Conservation (phyloP, 768 basidiomycete species). For the Rhizopogon rudus region DNA sequence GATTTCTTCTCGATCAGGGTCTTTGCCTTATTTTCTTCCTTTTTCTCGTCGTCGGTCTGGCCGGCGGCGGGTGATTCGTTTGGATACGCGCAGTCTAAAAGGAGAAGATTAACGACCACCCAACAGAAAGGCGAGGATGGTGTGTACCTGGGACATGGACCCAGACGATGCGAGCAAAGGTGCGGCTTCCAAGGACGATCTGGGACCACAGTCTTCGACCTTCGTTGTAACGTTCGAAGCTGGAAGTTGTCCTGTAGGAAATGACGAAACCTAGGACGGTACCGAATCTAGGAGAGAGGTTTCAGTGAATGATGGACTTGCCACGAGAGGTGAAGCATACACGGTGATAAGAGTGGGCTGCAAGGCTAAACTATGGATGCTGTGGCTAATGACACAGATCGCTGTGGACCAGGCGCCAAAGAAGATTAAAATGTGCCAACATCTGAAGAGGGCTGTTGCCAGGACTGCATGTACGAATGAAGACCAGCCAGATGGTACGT, state of each 20-base stretch:
- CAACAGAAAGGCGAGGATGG: not conserved
- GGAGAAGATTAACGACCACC: not conserved
- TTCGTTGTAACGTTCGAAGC: slow-evolving; percentile 75
- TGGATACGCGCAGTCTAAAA: slow-evolving; percentile 20
- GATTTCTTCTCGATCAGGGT: slow-evolving; percentile 65
- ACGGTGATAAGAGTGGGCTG: slow-evolving; percentile 61
- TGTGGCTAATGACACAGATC: slow-evolving; percentile 47
- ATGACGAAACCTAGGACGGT: slow-evolving; percentile 74
- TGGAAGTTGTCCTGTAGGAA: slow-evolving; percentile 66
- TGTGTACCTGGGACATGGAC: slow-evolving; percentile 56
- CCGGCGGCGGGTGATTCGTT: not conserved
- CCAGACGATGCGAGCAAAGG: slow-evolving; percentile 59
- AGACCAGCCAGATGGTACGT: slow-evolving; percentile 10
- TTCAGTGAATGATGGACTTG: not conserved
- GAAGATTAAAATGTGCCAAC: slow-evolving; percentile 55
- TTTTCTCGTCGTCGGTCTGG: slow-evolving; percentile 2
- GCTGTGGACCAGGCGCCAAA: slow-evolving; percentile 58
- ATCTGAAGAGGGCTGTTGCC: slow-evolving; percentile 26
- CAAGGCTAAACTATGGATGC: slow-evolving; percentile 39
- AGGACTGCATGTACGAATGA: slow-evolving; percentile 38
- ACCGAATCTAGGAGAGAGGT: slow-evolving; percentile 40
- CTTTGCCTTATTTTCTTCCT: slow-evolving; percentile 38
- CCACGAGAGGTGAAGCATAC: slow-evolving; percentile 32
- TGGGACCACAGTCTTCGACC: slow-evolving; percentile 66
- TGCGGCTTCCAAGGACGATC: slow-evolving; percentile 51